phyloP scores from a whole-genome alignment of 305 asterid genomes.

The Ilex paraguariensis region DNA sequence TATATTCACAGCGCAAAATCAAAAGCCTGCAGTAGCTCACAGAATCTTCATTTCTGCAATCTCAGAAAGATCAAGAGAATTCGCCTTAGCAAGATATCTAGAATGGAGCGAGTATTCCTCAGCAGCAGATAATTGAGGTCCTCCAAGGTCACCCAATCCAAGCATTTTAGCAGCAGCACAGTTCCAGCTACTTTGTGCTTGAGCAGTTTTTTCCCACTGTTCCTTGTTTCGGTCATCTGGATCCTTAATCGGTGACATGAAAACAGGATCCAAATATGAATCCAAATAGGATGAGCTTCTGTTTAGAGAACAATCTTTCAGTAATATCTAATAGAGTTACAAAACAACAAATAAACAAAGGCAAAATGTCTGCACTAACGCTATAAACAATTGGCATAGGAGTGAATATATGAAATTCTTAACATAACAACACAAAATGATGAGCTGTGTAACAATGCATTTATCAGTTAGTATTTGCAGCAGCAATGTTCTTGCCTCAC shows the following conservation, averaged over 20 bases:
- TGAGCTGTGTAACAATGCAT: too few relatives aligned
- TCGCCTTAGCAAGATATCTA: conserved; percentile 93
- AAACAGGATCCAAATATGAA: conserved; percentile 88
- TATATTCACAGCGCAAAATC: too few relatives aligned
- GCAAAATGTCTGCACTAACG: not conserved
- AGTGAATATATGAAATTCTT: not conserved
- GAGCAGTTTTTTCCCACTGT: conserved; percentile 90
- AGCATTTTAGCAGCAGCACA: conserved; percentile 45
- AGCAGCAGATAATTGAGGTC: conserved; percentile 83
- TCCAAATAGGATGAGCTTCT: conserved; percentile 82
- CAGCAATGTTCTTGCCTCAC: conserved; percentile 45
- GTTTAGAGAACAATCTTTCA: conserved; percentile 15
- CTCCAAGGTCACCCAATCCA: conserved; percentile 91
- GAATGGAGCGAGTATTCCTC: conserved; percentile 97
- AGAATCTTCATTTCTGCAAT: conserved; percentile 94
- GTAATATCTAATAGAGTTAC: not conserved
- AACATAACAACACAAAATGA: too few relatives aligned
- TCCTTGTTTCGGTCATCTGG: conserved; percentile 89
- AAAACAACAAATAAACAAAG: not conserved
- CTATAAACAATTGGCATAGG: not conserved
- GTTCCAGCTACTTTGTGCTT: conserved; percentile 73
- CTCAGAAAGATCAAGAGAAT: conserved; percentile 81
- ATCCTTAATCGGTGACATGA: conserved; percentile 94
- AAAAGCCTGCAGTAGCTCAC: conserved; percentile 38
- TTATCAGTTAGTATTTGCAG: conserved; percentile 17